Percentiles rank a stretch among this genome's conserved stretches.
phyloP scores from a whole-genome alignment of 192 early-diverging fungal species.

The Diversispora epigaea region DNA sequence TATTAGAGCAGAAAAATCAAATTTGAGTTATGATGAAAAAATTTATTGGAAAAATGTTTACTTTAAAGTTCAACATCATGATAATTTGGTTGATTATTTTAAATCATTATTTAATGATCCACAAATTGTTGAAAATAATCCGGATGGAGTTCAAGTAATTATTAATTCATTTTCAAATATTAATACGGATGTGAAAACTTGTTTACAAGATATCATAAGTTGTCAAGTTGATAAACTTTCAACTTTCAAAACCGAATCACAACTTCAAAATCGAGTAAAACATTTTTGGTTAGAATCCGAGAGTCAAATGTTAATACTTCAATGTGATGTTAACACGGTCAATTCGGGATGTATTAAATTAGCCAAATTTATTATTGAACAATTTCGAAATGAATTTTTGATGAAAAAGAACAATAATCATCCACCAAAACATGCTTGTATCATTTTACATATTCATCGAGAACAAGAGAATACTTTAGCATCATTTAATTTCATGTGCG shows the following conservation, averaged over 20 bases:
- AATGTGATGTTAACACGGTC: slow-evolving; percentile 26
- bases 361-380: slow-evolving; percentile 34
- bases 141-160: slow-evolving; percentile 20
- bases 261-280: slow-evolving; percentile 25
- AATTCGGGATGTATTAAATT: slow-evolving; percentile 31
- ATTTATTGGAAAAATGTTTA: slow-evolving; percentile 18
- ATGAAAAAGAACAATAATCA: background rate
- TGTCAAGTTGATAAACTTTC: slow-evolving; percentile 30
- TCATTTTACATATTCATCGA: slow-evolving; percentile 33
- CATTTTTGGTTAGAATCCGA: slow-evolving; percentile 31
- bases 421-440: slow-evolving; percentile 22
- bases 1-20: slow-evolving; percentile 19
- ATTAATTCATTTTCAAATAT: slow-evolving; percentile 34
- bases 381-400: slow-evolving; percentile 22
- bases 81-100: slow-evolving; percentile 15
- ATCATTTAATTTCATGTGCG: slow-evolving; percentile 33
- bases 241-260: slow-evolving; percentile 32
- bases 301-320: slow-evolving; percentile 24
- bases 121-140: background rate
- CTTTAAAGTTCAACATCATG: slow-evolving; percentile 18
- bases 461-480: background rate
- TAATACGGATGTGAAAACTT: slow-evolving; percentile 26
- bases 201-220: background rate
- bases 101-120: background rate
- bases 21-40: background rate